These are phyloP conservation scores for Aureobasidium sp. DNA, from an alignment of 2,329 filamentous ascomycete genomes.

Conservation along the genomic window DNA sequence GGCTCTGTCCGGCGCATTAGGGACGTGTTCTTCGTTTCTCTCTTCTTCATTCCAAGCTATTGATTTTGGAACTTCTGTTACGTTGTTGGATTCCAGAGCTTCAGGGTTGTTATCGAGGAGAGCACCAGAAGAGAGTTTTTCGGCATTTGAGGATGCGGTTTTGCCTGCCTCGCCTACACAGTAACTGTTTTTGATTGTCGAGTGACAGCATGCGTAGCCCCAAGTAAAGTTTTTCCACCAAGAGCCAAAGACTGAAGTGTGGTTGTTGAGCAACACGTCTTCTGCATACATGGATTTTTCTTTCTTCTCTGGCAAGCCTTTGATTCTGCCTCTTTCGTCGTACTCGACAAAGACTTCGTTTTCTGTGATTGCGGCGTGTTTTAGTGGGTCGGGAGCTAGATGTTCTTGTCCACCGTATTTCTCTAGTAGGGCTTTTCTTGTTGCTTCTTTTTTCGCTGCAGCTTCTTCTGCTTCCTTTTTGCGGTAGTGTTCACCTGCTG, in stretches of 20 bases:
- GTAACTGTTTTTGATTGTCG: slow-evolving; percentile 90
- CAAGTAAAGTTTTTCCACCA: slow-evolving; percentile 96
- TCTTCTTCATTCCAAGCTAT: slow-evolving; percentile 39
- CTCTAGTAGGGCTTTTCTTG: slow-evolving; percentile 62
- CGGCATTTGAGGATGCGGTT: slow-evolving; percentile 68
- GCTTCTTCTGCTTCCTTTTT: slow-evolving; percentile 72
- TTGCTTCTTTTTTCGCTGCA: slow-evolving; percentile 61
- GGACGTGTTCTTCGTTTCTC: slow-evolving; percentile 34
- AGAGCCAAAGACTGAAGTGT: slow-evolving; percentile 87
- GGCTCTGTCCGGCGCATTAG: slow-evolving; percentile 36
- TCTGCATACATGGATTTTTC: slow-evolving; percentile 89
- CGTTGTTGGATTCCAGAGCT: not conserved
- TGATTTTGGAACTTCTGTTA: slow-evolving; percentile 30
- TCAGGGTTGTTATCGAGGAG: slow-evolving; percentile 31
- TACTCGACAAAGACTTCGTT: slow-evolving; percentile 90
- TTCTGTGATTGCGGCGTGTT: slow-evolving; percentile 63
- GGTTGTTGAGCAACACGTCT: slow-evolving; percentile 82
- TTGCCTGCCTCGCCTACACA: slow-evolving; percentile 90
- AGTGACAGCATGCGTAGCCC: slow-evolving; percentile 95
- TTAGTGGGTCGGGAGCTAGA: slow-evolving; percentile 49
- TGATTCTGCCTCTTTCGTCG: slow-evolving; percentile 81
- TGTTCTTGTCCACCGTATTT: slow-evolving; percentile 72
- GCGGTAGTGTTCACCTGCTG: slow-evolving; percentile 75
- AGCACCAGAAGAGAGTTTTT: slow-evolving; percentile 48
- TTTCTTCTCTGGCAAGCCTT: slow-evolving; percentile 69